These are phyloP conservation scores for Ophiocordyceps unilateralis DNA, from an alignment of 2,329 filamentous ascomycete genomes.

Conservation along the genomic window DNA sequence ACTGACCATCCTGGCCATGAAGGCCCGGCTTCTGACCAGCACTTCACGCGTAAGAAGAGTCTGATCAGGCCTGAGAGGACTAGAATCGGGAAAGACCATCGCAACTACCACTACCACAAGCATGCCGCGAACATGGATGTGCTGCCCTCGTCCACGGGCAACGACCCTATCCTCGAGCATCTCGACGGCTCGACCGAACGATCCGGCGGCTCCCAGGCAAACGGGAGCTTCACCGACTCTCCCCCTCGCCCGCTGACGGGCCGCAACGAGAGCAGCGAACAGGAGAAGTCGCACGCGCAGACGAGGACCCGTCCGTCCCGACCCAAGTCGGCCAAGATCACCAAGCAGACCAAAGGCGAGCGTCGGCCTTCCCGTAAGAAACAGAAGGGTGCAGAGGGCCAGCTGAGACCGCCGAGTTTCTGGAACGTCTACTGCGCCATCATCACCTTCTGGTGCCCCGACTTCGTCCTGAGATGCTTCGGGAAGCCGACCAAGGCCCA, in stretches of 20 bases:
- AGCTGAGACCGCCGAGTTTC: slow-evolving; percentile 61
- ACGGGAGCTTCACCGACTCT: slow-evolving; percentile 29
- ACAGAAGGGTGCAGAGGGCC: slow-evolving; percentile 35
- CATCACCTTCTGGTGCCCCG: slow-evolving; percentile 87
- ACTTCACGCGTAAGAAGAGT: slow-evolving; percentile 58
- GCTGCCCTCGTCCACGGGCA: slow-evolving; percentile 78
- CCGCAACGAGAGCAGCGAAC: slow-evolving; percentile 14
- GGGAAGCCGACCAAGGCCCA: slow-evolving; percentile 75
- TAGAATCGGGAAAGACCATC: slow-evolving; percentile 70
- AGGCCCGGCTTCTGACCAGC: slow-evolving; percentile 14
- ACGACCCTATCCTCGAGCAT: slow-evolving; percentile 74
- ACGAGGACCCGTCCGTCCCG: slow-evolving; percentile 19
- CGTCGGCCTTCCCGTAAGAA: slow-evolving; percentile 14
- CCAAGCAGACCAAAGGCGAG: slow-evolving; percentile 33
- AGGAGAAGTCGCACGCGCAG: slow-evolving; percentile 16
- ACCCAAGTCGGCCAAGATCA: slow-evolving; percentile 42
- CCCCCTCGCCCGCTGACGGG: slow-evolving; percentile 18
- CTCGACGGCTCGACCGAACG: slow-evolving; percentile 46
- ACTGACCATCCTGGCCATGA: slow-evolving; percentile 16
- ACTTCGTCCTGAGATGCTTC: slow-evolving; percentile 69
- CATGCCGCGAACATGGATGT: slow-evolving; percentile 89
- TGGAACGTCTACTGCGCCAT: slow-evolving; percentile 95
- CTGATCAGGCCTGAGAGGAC: slow-evolving; percentile 79
- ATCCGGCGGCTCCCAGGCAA: slow-evolving; percentile 25
- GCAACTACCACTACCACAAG: slow-evolving; percentile 89